These are phyloP conservation scores for Acanthamoeba royreba DNA, from an alignment of 208 protist species.

Conservation along the genomic window DNA sequence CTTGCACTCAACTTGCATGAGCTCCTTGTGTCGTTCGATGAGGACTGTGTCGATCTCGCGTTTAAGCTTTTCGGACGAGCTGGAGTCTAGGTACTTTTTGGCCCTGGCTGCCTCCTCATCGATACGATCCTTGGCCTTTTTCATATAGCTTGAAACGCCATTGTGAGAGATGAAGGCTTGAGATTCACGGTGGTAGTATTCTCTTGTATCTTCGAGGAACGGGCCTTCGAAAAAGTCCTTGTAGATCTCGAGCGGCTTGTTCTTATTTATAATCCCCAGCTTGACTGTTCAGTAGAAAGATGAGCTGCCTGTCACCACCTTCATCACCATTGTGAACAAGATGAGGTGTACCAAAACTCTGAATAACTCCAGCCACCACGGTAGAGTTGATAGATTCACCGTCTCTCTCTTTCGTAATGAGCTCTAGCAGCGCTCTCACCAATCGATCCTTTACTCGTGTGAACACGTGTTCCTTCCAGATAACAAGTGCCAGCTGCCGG, in stretches of 20 bases:
- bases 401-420: constrained; percentile 68
- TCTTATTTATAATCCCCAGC: constrained; percentile 67
- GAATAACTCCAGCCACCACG: constrained; percentile 59
- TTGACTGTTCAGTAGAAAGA: constrained; percentile 10
- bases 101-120: constrained; percentile 74
- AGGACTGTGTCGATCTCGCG: not conserved
- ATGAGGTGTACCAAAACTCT: constrained; percentile 52
- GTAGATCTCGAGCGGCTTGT: constrained; percentile 71
- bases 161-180: constrained; percentile 66
- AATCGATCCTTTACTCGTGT: constrained; percentile 55
- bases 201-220: constrained; percentile 72
- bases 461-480: constrained; percentile 70
- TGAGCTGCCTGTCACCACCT: not conserved
- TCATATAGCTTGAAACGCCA: constrained; percentile 79
- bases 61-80: constrained; percentile 46
- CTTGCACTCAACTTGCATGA: constrained; percentile 61
- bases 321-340: no score
- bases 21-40: not conserved
- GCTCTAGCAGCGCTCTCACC: constrained; percentile 55
- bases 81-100: constrained; percentile 61
- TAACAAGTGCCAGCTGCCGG: constrained; percentile 58
- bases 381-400: constrained; percentile 62
- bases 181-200: constrained; percentile 72
- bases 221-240: constrained; percentile 66
- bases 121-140: constrained; percentile 76